phyloP scores from a whole-genome alignment of 2,329 filamentous ascomycete species.

The Bipolaris sorokiniana region DNA sequence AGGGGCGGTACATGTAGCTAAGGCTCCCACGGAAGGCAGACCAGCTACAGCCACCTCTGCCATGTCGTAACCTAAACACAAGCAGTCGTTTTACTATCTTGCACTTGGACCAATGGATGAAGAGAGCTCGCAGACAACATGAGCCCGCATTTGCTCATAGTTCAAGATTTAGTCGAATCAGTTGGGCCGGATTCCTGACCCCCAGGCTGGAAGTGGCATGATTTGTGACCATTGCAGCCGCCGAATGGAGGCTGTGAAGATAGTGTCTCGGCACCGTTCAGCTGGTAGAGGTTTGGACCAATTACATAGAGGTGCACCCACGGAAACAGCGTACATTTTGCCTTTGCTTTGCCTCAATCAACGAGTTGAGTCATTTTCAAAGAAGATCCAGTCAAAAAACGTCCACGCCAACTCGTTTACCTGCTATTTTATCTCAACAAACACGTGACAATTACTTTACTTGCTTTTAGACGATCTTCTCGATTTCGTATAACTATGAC shows the following conservation, averaged over 20 bases:
- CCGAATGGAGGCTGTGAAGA: neutral
- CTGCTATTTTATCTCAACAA: no score
- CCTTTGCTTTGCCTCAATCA: no score
- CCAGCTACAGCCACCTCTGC: neutral
- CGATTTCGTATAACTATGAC: no score
- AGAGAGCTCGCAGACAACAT: neutral
- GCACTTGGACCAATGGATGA: neutral
- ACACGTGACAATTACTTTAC: no score
- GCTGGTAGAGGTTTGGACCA: no score
- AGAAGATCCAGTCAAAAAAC: no score
- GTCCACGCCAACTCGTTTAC: no score
- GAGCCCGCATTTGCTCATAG: neutral
- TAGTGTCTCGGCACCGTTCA: no score
- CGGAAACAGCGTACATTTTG: no score
- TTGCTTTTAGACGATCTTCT: no score
- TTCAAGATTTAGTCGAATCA: neutral
- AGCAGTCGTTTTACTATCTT: neutral
- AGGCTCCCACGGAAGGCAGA: neutral
- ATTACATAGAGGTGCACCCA: no score
- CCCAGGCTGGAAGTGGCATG: neutral
- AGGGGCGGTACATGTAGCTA: neutral
- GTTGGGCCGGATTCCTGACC: neutral
- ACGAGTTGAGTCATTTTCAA: no score
- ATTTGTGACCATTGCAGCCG: neutral
- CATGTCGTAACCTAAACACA: neutral